Conservation (phyloP, 2,329 filamentous ascomycete genomes). For the Penicillium sclerotigenum region DNA sequence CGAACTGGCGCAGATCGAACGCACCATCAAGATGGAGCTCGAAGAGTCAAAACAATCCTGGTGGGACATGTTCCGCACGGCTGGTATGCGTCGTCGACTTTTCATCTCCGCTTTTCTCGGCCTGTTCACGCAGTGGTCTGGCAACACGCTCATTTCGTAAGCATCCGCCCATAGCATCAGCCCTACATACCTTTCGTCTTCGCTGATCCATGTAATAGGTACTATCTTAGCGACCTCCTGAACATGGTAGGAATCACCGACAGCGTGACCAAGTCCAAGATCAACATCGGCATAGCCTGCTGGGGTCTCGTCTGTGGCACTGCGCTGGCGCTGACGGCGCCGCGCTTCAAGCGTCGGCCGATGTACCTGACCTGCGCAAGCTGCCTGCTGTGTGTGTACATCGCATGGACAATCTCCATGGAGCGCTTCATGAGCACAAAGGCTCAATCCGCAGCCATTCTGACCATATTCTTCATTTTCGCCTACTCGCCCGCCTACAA, state of each 20-base stretch:
- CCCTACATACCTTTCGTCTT: neutral
- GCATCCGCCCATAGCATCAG: neutral
- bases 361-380: constrained; percentile 50
- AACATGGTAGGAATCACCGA: constrained; percentile 40
- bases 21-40: constrained; percentile 55
- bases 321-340: constrained; percentile 38
- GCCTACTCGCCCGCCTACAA: constrained; percentile 60
- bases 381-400: constrained; percentile 53
- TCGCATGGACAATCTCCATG: constrained; percentile 54
- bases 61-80: constrained; percentile 28
- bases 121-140: constrained; percentile 44
- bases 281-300: constrained; percentile 40
- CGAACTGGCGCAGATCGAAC: constrained; percentile 60
- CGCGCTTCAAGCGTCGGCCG: constrained; percentile 44
- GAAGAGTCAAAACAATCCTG: constrained; percentile 38
- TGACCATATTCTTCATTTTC: constrained; percentile 58
- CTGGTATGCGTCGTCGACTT: constrained; percentile 33
- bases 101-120: constrained; percentile 31
- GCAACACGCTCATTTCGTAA: constrained; percentile 31
- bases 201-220: constrained; percentile 28
- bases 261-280: constrained; percentile 37
- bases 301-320: constrained; percentile 44
- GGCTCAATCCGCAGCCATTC: constrained; percentile 39
- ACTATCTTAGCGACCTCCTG: constrained; percentile 32
- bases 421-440: constrained; percentile 33